Evolutionary conservation across 129 eudicot genomes (phyloP), one percentile per base, ranked within the genome.

Genomic region (sunflower (Helianthus annuus)): DNA sequence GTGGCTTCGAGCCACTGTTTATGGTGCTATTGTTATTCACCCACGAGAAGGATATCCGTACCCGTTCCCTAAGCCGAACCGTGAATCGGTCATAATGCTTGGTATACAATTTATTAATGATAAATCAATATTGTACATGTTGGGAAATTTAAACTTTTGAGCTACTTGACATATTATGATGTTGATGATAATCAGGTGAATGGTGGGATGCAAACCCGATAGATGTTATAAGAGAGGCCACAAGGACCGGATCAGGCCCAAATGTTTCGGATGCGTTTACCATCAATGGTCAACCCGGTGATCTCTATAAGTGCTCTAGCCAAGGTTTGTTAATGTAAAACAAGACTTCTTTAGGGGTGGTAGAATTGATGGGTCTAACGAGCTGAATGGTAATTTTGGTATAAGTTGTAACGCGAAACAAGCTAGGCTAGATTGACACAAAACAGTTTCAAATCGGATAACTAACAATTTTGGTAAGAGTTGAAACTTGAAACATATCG

Each of bases 1-100:
- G 71, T 88, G 94, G 94, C 79, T 88, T 24, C 78, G 95, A 78
- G 95, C 95, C 39, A 88, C 88, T 0, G 94, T 88, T 15, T 84
- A 84, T 65, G 94, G 94, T 6, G 90, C 95, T 9, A 76, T 88
- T 5, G 29, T 88, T 29, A 83, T 88, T 34, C 75, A 44, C 32
- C 95, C 95, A 3, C 85, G 67, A 62, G 46, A 24, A 1, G 95
- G 90, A 19, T 60, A 76, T 29, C 15, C 85, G 3, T 85, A 78
- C 69, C 91, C 95, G 7, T 88, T 85, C 53, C 69, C 68, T 15
- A 71, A 75, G 10, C 91, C 88, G 10, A 62, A 83, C 17, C 38
- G 64, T 5, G 59, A 67, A 46, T 44, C 49, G 22, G 58, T 57
- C 4, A 24, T 67, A 24, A 52, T 67, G 49, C 72, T 67, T 46